Conservation (phyloP, 2,329 filamentous ascomycete genomes). For the Neonectria faginata region DNA sequence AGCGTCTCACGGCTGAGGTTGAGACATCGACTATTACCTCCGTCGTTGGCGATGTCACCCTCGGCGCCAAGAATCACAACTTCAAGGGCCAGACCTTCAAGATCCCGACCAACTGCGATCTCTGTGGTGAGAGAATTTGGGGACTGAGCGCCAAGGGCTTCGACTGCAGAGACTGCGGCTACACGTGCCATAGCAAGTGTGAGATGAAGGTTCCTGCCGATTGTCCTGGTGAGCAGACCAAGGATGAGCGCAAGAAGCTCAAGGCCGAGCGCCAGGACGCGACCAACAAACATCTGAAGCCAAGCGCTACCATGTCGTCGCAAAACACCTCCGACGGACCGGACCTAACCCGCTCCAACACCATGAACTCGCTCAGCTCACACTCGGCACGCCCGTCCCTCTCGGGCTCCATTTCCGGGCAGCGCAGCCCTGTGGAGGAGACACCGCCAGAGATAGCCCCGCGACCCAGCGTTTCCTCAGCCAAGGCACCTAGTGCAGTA, state of each 20-base stretch:
- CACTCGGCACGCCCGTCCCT: constrained; percentile 83
- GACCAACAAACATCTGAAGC: constrained; percentile 71
- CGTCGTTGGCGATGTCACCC: constrained; percentile 89
- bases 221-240: constrained; percentile 92
- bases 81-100: constrained; percentile 99
- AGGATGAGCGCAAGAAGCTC: constrained; percentile 95
- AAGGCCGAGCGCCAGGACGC: constrained; percentile 87
- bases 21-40: constrained; percentile 94
- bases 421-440: constrained; percentile 65
- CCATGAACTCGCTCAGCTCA: constrained; percentile 90
- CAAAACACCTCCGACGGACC: constrained; percentile 71
- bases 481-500: constrained; percentile 44
- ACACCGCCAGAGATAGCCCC: constrained; percentile 46
- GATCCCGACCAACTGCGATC: constrained; percentile 97
- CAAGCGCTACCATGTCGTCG: constrained; percentile 53
- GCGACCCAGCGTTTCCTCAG: constrained; percentile 47
- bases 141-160: constrained; percentile 96
- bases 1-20: constrained; percentile 87
- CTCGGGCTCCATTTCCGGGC: constrained; percentile 67
- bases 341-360: constrained; percentile 81
- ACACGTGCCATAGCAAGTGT: constrained; percentile 98
- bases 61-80: constrained; percentile 94
- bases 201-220: constrained; percentile 98
- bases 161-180: constrained; percentile 95
- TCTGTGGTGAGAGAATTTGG: constrained; percentile 97